phyloP scores from a whole-genome alignment of 1,284 basidiomycete genomes.

The Butyriboletus appendiculatus region DNA sequence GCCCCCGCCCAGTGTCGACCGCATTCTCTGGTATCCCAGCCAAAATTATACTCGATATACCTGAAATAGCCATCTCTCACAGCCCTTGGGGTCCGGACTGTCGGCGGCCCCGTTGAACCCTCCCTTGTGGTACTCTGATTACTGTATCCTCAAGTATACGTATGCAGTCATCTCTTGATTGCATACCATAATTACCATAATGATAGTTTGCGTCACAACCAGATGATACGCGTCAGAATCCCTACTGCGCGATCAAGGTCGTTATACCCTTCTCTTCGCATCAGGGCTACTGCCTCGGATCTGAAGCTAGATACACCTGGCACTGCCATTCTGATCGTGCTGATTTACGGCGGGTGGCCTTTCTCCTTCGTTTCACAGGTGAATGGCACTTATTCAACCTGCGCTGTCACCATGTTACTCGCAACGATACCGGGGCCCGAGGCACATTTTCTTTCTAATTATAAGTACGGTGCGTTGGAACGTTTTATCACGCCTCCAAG shows the following conservation, averaged over 20 bases:
- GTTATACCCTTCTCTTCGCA: background rate
- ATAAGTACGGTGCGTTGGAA: background rate
- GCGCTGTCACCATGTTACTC: background rate
- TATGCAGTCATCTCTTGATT: background rate
- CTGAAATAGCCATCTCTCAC: background rate
- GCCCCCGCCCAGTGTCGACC: background rate
- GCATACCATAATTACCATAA: background rate
- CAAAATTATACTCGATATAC: background rate
- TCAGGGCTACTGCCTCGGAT: background rate
- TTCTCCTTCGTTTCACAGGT: background rate
- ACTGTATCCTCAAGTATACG: background rate
- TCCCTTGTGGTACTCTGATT: background rate
- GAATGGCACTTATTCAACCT: background rate
- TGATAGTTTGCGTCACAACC: background rate
- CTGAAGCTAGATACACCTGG: background rate
- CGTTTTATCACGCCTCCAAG: background rate
- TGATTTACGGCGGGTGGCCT: background rate
- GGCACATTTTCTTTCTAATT: background rate
- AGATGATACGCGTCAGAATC: background rate
- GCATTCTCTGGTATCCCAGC: background rate
- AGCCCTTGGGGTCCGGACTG: background rate
- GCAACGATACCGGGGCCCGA: background rate
- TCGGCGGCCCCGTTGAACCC: background rate
- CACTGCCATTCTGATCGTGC: conserved; percentile 2
- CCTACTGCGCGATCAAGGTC: background rate